Percentiles rank a stretch among this genome's conserved stretches.
These are phyloP conservation scores for Podospora appendiculata DNA, from an alignment of 495 filamentous ascomycete species.

Conservation along the genomic window DNA sequence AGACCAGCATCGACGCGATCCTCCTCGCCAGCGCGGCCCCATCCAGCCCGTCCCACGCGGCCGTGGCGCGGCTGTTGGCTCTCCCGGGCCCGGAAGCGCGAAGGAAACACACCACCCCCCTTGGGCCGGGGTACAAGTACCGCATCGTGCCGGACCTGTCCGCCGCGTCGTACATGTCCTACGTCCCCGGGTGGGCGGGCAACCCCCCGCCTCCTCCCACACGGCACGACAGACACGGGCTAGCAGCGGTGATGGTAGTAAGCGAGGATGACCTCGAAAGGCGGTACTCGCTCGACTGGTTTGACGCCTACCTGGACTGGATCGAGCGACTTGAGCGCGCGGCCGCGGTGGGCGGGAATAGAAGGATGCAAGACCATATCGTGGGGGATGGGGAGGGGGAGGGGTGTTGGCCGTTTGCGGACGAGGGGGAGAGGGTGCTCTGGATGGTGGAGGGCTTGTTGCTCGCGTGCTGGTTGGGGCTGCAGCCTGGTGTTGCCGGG, in stretches of 20 bases:
- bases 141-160: background rate
- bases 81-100: too few relatives aligned
- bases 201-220: background rate
- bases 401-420: background rate
- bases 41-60: background rate
- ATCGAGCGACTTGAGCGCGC: constrained; percentile 2
- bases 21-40: background rate
- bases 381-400: background rate
- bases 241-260: background rate
- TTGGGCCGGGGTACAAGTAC: constrained; percentile 1
- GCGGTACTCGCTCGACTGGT: constrained; percentile 8
- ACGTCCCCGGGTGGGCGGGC: constrained; percentile 1
- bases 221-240: too few relatives aligned
- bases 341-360: background rate
- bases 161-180: background rate
- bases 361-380: background rate
- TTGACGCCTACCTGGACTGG: constrained; percentile 10
- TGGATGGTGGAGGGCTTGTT: constrained; percentile 11
- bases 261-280: constrained; percentile 1
- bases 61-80: background rate
- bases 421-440: constrained; percentile 6
- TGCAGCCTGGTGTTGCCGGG: constrained; percentile 7
- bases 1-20: constrained; percentile 8
- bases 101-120: too few relatives aligned
- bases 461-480: constrained; percentile 2